phyloP scores from a whole-genome alignment of 805 yeast species.

The Candida nonsorbophila region DNA sequence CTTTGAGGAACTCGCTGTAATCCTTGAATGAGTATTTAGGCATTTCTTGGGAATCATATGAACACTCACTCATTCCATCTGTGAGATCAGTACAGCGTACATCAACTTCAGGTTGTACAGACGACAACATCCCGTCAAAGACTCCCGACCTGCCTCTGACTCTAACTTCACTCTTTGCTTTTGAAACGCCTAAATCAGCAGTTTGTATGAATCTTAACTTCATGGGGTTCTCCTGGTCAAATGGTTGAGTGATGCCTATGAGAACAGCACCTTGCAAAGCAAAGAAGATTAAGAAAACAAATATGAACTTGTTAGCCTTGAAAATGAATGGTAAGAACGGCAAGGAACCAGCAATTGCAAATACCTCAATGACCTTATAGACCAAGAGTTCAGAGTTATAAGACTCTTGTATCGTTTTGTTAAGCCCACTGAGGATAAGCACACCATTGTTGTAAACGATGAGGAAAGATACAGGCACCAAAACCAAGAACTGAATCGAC shows the following conservation, averaged over 20 bases:
- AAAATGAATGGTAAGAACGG: conserved; percentile 68
- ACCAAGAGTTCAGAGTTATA: conserved; percentile 33
- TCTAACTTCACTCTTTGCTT: conserved; percentile 31
- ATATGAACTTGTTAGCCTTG: conserved; percentile 53
- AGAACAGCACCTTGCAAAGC: conserved; percentile 23
- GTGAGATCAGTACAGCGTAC: conserved; percentile 29
- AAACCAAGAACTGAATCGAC: conserved; percentile 64
- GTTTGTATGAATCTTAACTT: conserved; percentile 68
- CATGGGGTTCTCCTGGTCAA: conserved; percentile 56
- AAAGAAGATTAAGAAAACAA: conserved; percentile 17
- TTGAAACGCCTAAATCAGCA: conserved; percentile 39
- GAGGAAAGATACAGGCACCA: conserved; percentile 61
- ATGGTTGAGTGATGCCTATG: conserved; percentile 48
- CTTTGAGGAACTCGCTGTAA: conserved; percentile 40
- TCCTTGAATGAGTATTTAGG: conserved; percentile 29
- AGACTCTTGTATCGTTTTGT: conserved; percentile 71
- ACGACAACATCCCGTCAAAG: conserved; percentile 59
- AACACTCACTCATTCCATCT: conserved; percentile 51
- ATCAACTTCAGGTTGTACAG: conserved; percentile 28
- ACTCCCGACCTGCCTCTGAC: conserved; percentile 50
- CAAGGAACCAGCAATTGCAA: conserved; percentile 27
- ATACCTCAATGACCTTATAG: conserved; percentile 19
- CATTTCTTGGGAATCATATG: conserved; percentile 46
- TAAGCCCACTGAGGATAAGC: conserved; percentile 56
- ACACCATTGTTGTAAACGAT: conserved; percentile 52